Evolutionary conservation across 192 early-diverging fungal genomes (phyloP).

Genomic region (Podila clonocystis): DNA sequence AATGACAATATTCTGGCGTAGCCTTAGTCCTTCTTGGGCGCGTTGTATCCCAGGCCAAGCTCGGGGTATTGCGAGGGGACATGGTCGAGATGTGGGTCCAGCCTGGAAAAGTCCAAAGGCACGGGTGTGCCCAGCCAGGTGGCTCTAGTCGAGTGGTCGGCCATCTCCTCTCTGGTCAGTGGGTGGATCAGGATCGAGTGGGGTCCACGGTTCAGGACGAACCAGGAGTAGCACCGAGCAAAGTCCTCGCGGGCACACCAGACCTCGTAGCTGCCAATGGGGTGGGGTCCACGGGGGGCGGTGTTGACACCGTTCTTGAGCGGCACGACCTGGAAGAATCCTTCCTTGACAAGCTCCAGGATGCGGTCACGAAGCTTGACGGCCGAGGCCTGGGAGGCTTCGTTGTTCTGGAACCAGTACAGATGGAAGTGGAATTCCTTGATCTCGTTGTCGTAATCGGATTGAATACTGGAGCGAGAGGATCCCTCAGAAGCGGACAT

Average conservation of each 20-base stretch:
- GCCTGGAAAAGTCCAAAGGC: slow-evolving; percentile 56
- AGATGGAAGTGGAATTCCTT: slow-evolving; percentile 76
- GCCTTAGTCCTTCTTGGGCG: slow-evolving; percentile 11
- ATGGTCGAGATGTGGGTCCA: slow-evolving; percentile 43
- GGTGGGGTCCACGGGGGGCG: slow-evolving; percentile 66
- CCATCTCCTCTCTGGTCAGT: slow-evolving; percentile 58
- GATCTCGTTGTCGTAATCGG: slow-evolving; percentile 63
- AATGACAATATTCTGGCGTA: not conserved
- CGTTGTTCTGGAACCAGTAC: slow-evolving; percentile 67
- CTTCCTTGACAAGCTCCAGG: slow-evolving; percentile 50
- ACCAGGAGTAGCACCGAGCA: slow-evolving; percentile 62
- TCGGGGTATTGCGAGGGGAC: slow-evolving; percentile 71
- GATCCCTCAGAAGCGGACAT: slow-evolving; percentile 14
- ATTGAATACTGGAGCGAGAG: slow-evolving; percentile 22
- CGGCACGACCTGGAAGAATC: slow-evolving; percentile 65
- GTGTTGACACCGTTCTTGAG: slow-evolving; percentile 54
- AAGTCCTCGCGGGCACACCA: slow-evolving; percentile 74
- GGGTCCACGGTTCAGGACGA: slow-evolving; percentile 57
- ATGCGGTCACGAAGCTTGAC: slow-evolving; percentile 54
- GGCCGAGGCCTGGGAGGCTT: slow-evolving; percentile 42
- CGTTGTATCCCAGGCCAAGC: slow-evolving; percentile 67
- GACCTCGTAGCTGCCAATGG: slow-evolving; percentile 70
- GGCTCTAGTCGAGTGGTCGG: slow-evolving; percentile 67
- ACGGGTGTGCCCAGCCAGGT: slow-evolving; percentile 66
- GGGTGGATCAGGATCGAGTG: slow-evolving; percentile 72